Base-by-base conservation (phyloP, 768 basidiomycete species). In the Tulasnella sp. region DNA sequence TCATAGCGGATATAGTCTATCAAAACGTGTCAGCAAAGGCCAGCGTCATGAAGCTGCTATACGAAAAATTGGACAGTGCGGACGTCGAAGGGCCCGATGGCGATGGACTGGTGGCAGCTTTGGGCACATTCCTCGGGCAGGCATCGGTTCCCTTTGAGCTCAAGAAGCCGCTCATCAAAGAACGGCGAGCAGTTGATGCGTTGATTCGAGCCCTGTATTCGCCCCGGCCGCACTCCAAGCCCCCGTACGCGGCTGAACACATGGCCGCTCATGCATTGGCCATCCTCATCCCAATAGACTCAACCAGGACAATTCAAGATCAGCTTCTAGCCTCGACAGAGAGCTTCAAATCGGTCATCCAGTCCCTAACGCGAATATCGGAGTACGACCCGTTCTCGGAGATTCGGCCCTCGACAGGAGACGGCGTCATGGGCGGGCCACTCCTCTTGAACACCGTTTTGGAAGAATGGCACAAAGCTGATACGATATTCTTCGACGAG, bases 401-500 rank as follows among this genome's bases (percentile, higher is more conserved):
- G 31, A 69, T 69, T 37, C 64, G 64, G 18, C 64, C 64, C 28
- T 34, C n/a, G 28, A 69, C 64, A 8, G 64, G 64, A 69, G 64
- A 69, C 34, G 64, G 64, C 31, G 64, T 69, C 64, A 69, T 69
- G 64, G 64, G 64, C 34, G 64, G 64, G 6, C 64, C 64, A 28
- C 64, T 69, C 12, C 64, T 69, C 64, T 18, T 69, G 18, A 69
- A 69, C 64, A 69, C 64, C n/a, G 64, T 69, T 37, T 37, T 69
- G 31, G 64, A 69, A 37, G 64, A 69, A 37, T 69, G 64, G 64
- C 64, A 28, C 31, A 69, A 37, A 34, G 64, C 64, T 7, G 64
- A 69, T 34, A 69, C 31, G n/a, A 69, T 69, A 31, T 69, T 69
- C 64, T 69, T 69, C 64, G 64, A 69, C 64, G 64, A 69, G 7